phyloP scores from a whole-genome alignment of 129 eudicot species.

The Kitagawia praeruptora region DNA sequence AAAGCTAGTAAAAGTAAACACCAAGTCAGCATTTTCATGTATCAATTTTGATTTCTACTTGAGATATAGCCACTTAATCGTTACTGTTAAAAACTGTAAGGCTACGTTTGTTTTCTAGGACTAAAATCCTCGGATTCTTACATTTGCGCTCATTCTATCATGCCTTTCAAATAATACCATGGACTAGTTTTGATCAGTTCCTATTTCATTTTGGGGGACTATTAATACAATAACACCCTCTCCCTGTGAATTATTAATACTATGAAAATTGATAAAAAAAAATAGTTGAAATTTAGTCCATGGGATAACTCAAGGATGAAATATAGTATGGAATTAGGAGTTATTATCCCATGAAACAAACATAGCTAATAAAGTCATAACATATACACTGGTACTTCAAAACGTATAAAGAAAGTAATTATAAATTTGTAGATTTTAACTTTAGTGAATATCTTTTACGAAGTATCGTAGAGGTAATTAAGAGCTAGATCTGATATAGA shows the following conservation, averaged over 20 bases:
- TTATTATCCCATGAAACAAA: background rate
- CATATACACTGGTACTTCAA: background rate
- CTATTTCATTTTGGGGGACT: background rate
- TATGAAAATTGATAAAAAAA: background rate
- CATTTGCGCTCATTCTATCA: background rate
- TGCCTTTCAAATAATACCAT: background rate
- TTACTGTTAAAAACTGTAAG: background rate
- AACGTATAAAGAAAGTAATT: background rate
- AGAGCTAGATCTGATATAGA: background rate
- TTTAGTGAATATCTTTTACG: background rate
- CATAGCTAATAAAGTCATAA: background rate
- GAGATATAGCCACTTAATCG: background rate
- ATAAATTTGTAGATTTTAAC: background rate
- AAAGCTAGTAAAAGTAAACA: background rate
- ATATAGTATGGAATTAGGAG: background rate
- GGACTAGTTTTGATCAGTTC: background rate
- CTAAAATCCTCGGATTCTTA: background rate
- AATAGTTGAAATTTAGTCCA: background rate
- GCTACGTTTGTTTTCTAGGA: background rate
- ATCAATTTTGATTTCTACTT: background rate
- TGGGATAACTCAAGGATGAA: background rate
- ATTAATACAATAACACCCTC: background rate
- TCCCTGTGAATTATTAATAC: background rate
- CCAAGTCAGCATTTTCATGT: background rate
- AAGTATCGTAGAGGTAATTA: background rate